Percentiles rank a stretch among this genome's conserved stretches.
Evolutionary conservation across 1,139 yeast genomes (phyloP).

Genomic region (Blastobotrys illinoisensis): DNA sequence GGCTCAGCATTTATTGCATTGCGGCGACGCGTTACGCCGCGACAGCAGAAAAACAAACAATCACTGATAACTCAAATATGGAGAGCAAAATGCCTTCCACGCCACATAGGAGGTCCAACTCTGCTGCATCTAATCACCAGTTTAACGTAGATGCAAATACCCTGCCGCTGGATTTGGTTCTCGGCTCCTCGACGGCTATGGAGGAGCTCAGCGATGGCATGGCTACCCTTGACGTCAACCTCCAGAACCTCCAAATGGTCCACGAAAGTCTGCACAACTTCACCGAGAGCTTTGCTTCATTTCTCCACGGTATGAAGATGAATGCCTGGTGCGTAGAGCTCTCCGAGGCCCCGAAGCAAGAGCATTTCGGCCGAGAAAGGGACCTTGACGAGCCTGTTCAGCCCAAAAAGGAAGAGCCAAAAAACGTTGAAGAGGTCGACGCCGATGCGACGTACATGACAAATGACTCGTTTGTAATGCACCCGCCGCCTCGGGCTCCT

Average conservation of each 20-base stretch:
- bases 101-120: conserved; percentile 25
- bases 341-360: conserved; percentile 39
- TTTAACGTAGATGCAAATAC: conserved; percentile 17
- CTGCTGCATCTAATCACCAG: conserved; percentile 23
- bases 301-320: conserved; percentile 57
- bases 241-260: conserved; percentile 43
- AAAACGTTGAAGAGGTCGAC: conserved; percentile 6
- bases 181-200: conserved; percentile 21
- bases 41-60: no score
- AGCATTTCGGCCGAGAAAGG: conserved; percentile 23
- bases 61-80: conserved; percentile 3
- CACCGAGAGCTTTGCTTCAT: conserved; percentile 60
- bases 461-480: conserved; percentile 17
- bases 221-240: conserved; percentile 48
- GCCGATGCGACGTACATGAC: conserved; percentile 18
- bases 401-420: conserved; percentile 3
- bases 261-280: conserved; percentile 49
- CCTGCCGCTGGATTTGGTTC: conserved; percentile 22
- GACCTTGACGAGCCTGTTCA: conserved; percentile 8
- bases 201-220: conserved; percentile 48
- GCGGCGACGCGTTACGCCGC: no score
- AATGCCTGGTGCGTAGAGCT: conserved; percentile 70
- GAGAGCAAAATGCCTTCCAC: conserved; percentile 21
- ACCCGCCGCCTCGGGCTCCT: conserved; percentile 7
- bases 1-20: no score